A percentile compares a stretch with the other conserved stretches of the same genome.
Conservation (phyloP, 1,284 basidiomycete species). For the Neonothopanus nambi region DNA sequence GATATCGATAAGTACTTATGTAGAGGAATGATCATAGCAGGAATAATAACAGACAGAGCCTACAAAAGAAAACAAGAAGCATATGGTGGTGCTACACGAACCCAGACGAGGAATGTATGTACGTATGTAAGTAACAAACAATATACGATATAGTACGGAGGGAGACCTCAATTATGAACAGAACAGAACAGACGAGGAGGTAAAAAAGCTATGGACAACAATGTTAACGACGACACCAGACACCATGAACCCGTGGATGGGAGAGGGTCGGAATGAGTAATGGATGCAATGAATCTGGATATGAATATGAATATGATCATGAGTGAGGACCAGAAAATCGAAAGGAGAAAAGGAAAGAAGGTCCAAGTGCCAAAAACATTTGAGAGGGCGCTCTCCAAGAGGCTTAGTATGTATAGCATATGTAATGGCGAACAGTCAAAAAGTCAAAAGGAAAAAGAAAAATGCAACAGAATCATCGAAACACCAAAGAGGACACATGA, state of each 20-base stretch:
- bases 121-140: not conserved
- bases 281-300: too few relatives aligned
- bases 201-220: too few relatives aligned
- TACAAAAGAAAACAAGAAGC: not conserved
- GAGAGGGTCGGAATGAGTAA: too few relatives aligned
- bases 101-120: not conserved
- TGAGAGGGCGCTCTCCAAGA: not conserved
- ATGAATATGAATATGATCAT: too few relatives aligned
- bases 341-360: too few relatives aligned
- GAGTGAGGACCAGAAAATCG: too few relatives aligned
- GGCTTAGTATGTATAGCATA: not conserved
- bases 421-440: too few relatives aligned
- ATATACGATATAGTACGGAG: too few relatives aligned
- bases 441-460: not conserved
- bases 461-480: conserved; percentile 1
- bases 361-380: too few relatives aligned
- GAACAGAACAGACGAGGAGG: not conserved
- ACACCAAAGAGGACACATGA: not conserved
- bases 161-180: not conserved
- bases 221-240: not conserved
- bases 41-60: conserved; percentile 1
- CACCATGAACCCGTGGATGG: too few relatives aligned
- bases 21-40: not conserved
- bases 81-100: not conserved
- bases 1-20: not conserved